phyloP scores from a whole-genome alignment of 129 eudicot species.

The Lonicera japonica region DNA sequence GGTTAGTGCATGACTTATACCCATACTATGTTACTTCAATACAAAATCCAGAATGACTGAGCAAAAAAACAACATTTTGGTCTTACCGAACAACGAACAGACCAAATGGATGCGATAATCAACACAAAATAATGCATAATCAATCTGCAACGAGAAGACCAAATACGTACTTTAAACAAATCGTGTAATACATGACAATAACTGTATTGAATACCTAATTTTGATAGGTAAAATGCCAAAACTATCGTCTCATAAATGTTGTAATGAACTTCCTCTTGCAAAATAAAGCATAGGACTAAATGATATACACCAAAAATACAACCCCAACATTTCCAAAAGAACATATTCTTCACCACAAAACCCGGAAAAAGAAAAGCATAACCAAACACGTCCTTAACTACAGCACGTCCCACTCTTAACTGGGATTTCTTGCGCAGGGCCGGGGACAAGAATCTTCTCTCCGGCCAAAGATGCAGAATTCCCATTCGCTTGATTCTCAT shows the following conservation, averaged over 20 bases:
- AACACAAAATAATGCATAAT: no score
- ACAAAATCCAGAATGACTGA: no score
- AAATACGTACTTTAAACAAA: no score
- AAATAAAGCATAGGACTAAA: not conserved
- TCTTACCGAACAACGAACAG: no score
- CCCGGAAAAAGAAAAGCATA: not conserved
- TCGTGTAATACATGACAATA: no score
- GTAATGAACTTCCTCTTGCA: not conserved
- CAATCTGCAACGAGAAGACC: no score
- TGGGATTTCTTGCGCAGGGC: slow-evolving; percentile 48
- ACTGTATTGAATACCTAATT: not conserved
- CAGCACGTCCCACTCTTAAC: slow-evolving; percentile 40
- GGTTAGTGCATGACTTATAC: no score
- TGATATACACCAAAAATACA: slow-evolving; percentile 3
- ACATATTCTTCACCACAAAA: not conserved
- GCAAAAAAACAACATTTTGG: no score
- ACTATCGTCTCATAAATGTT: not conserved
- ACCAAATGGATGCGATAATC: no score
- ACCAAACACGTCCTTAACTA: slow-evolving; percentile 11
- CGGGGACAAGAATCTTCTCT: slow-evolving; percentile 48
- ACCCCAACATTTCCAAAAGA: not conserved
- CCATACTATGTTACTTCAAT: no score
- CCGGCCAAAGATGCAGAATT: slow-evolving; percentile 35
- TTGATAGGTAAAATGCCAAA: not conserved
- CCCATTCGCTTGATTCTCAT: slow-evolving; percentile 35